phyloP scores from a whole-genome alignment of 768 basidiomycete genomes.

The Leucocoprinus sp. region DNA sequence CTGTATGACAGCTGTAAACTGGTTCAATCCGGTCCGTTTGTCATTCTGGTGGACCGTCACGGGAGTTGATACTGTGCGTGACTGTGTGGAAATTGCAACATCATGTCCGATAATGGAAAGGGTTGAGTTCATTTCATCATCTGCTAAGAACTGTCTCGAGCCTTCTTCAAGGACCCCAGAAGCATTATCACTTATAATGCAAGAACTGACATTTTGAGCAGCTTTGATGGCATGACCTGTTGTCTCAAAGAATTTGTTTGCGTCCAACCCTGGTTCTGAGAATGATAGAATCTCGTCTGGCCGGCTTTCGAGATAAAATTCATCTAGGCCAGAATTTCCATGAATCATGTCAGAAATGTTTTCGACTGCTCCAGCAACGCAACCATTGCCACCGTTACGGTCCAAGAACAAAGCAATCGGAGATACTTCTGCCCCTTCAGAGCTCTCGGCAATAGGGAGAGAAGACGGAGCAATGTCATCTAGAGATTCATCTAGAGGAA shows the following conservation, averaged over 20 bases:
- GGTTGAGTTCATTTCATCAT: too few relatives aligned
- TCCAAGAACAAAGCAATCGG: background rate
- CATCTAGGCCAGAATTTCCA: background rate
- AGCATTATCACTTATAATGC: too few relatives aligned
- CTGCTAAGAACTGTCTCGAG: too few relatives aligned
- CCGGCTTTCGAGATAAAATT: background rate
- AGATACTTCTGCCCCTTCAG: background rate
- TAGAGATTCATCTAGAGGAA: background rate
- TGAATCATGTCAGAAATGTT: background rate
- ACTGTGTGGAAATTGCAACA: background rate
- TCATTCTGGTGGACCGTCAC: background rate
- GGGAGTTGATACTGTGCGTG: background rate
- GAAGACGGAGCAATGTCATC: conserved; percentile 1
- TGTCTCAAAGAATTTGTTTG: background rate
- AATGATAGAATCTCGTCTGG: background rate
- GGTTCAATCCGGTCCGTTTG: background rate
- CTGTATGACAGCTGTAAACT: too few relatives aligned
- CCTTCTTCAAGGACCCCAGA: too few relatives aligned
- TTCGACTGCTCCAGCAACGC: background rate
- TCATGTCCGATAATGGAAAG: too few relatives aligned
- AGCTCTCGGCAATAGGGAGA: conserved; percentile 7
- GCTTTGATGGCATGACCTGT: background rate
- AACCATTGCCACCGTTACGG: background rate
- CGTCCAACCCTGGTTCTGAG: background rate
- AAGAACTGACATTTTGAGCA: background rate